phyloP scores from a whole-genome alignment of 2,329 filamentous ascomycete genomes.

The Falciphora oryzae region DNA sequence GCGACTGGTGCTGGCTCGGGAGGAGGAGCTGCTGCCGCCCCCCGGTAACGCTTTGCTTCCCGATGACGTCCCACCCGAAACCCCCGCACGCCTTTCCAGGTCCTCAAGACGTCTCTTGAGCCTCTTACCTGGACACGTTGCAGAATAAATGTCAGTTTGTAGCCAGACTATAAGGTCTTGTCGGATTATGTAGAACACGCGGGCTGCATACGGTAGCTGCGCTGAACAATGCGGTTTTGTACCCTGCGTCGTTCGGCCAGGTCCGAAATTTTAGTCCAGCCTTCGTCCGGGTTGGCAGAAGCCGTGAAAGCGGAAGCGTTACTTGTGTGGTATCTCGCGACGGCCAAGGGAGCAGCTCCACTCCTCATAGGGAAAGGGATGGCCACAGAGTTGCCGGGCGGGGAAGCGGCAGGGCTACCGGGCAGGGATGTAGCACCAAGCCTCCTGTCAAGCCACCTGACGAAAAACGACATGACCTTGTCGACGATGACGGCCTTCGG shows the following conservation, averaged over 20 bases:
- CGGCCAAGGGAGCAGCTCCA: no score
- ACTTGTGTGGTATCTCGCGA: no score
- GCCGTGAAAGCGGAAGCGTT: no score
- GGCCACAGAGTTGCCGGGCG: background rate
- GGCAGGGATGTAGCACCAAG: background rate
- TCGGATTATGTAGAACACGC: background rate
- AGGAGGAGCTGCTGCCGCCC: background rate
- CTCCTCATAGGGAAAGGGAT: no score
- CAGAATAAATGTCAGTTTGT: background rate
- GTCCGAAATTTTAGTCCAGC: background rate
- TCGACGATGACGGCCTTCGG: background rate
- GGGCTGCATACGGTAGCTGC: background rate
- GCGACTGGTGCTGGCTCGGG: background rate
- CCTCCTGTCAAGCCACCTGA: background rate
- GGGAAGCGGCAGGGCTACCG: background rate
- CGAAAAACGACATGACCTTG: slow-evolving; percentile 2
- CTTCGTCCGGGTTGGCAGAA: background rate
- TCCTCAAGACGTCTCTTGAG: background rate
- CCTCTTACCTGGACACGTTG: background rate
- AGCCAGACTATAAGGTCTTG: background rate
- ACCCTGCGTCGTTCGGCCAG: background rate
- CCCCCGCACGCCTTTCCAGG: background rate
- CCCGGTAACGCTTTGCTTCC: background rate
- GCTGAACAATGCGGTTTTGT: background rate
- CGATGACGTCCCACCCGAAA: background rate